A percentile compares a stretch with the other conserved stretches of the same genome.
phyloP scores from a whole-genome alignment of 768 basidiomycete species.

The Calocybe gangraenosa region DNA sequence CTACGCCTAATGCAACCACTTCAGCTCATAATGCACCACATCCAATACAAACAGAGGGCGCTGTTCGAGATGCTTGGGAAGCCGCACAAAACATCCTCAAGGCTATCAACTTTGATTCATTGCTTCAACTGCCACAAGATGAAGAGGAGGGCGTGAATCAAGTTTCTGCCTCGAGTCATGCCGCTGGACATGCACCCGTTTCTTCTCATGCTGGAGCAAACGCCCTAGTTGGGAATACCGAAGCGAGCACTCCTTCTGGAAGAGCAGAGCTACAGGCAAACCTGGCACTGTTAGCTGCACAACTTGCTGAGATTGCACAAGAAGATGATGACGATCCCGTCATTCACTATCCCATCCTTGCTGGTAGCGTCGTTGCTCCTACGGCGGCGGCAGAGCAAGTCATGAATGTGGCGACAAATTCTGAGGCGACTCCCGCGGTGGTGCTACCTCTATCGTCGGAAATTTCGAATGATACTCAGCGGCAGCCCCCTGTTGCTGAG shows the following conservation, averaged over 20 bases:
- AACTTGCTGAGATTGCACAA: slow-evolving; percentile 64
- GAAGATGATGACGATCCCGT: slow-evolving; percentile 26
- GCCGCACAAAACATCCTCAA: slow-evolving; percentile 75
- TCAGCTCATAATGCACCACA: background rate
- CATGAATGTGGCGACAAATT: no score
- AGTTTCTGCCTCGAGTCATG: slow-evolving; percentile 1
- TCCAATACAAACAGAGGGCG: slow-evolving; percentile 23
- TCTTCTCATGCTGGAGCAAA: background rate
- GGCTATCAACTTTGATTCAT: slow-evolving; percentile 67
- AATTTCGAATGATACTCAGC: no score
- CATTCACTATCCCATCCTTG: slow-evolving; percentile 12
- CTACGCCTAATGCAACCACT: slow-evolving; percentile 10
- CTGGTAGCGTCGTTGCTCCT: background rate
- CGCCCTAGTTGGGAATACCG: background rate
- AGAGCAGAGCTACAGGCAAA: slow-evolving; percentile 71
- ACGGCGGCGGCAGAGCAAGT: no score
- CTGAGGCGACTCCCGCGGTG: background rate
- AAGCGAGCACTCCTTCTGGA: background rate
- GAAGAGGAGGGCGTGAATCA: slow-evolving; percentile 15
- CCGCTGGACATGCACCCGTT: background rate
- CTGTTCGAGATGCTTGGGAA: slow-evolving; percentile 65
- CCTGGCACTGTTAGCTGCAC: slow-evolving; percentile 67
- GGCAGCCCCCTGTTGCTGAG: no score
- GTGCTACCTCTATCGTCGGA: no score
- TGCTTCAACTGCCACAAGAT: slow-evolving; percentile 39